Evolutionary conservation across 306 rosid genomes (phyloP).

Genomic region (Trichosanthes cucumerina): DNA sequence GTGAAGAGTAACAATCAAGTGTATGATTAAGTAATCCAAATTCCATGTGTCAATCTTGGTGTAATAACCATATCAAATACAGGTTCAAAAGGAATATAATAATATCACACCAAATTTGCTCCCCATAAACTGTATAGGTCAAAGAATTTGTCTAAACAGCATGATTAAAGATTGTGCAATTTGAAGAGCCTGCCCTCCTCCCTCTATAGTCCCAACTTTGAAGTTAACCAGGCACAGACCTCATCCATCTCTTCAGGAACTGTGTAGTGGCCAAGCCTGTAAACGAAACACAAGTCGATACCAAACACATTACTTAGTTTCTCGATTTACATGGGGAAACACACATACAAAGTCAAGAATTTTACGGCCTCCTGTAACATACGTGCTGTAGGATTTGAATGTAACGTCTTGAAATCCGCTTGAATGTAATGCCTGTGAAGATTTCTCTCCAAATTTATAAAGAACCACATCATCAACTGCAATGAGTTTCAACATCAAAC

Average conservation of each 20-base stretch:
- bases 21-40: not conserved
- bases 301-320: not conserved
- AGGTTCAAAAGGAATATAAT: not conserved
- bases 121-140: slow-evolving; percentile 4
- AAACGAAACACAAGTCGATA: not conserved
- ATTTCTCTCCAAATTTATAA: slow-evolving; percentile 81
- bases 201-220: slow-evolving; percentile 50
- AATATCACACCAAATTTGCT: slow-evolving; percentile 4
- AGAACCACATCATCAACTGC: slow-evolving; percentile 80
- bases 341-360: not conserved
- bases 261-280: slow-evolving; percentile 91
- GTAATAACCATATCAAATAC: not conserved
- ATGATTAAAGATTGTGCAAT: not conserved
- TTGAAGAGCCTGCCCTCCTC: not conserved
- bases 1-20: slow-evolving; percentile 3
- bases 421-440: slow-evolving; percentile 42
- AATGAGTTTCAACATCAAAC: slow-evolving; percentile 11
- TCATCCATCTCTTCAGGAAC: slow-evolving; percentile 91
- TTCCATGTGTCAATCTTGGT: not conserved
- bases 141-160: slow-evolving; percentile 12
- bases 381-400: slow-evolving; percentile 73
- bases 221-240: slow-evolving; percentile 65
- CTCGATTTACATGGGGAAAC: not conserved
- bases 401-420: slow-evolving; percentile 63
- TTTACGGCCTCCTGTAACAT: not conserved